phyloP scores from a whole-genome alignment of 495 filamentous ascomycete genomes.

The Neurospora sp. region DNA sequence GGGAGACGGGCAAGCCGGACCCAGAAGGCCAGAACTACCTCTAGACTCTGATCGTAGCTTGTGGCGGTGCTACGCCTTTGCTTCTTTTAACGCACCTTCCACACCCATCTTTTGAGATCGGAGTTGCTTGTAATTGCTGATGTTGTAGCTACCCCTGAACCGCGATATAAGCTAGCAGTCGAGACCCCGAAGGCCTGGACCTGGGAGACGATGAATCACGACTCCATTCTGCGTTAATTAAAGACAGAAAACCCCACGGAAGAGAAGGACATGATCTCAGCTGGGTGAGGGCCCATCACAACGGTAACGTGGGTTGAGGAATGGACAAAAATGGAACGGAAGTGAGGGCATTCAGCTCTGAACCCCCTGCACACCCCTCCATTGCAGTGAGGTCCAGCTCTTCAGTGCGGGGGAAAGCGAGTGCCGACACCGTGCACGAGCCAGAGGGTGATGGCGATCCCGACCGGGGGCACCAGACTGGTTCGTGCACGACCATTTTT shows the following conservation, averaged over 20 bases:
- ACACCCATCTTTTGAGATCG: neutral
- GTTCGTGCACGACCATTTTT: no score
- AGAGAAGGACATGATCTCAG: neutral
- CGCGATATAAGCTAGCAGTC: neutral
- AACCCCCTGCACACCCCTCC: neutral
- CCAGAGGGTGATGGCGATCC: neutral
- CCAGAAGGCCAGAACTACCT: neutral
- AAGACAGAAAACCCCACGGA: neutral
- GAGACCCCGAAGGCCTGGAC: no score
- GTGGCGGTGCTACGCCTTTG: neutral
- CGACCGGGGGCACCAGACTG: no score
- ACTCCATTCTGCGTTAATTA: neutral
- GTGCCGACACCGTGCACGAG: neutral
- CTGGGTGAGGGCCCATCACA: neutral
- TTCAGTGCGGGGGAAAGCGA: neutral
- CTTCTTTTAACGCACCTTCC: neutral
- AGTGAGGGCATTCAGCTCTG: neutral
- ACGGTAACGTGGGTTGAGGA: neutral
- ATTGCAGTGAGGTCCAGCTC: neutral
- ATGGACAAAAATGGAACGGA: neutral
- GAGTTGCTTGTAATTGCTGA: neutral
- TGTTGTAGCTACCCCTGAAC: neutral
- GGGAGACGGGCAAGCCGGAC: neutral
- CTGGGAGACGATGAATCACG: neutral
- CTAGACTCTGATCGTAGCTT: neutral